These are phyloP conservation scores for Coemansia biformis DNA, from an alignment of 192 early-diverging fungal species.

Conservation along the genomic window DNA sequence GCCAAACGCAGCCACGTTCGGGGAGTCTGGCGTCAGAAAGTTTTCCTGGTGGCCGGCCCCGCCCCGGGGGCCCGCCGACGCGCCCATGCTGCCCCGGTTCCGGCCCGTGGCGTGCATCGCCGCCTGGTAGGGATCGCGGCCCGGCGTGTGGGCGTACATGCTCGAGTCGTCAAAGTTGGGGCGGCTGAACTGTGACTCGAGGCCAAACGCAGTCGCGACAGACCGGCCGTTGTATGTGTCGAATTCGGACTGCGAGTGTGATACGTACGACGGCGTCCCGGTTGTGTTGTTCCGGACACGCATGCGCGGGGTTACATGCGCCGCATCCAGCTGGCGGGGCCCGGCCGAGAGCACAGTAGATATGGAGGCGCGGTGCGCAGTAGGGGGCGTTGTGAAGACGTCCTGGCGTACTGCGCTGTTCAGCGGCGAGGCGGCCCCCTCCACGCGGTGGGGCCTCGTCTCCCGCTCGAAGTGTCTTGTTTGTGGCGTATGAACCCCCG, in stretches of 20 bases:
- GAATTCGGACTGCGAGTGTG: constrained; percentile 35
- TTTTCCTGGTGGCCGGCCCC: neutral
- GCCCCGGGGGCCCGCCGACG: constrained; percentile 10
- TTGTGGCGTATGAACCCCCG: constrained; percentile 5
- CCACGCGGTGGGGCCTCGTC: constrained; percentile 1
- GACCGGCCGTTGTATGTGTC: constrained; percentile 34
- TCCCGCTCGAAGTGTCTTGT: constrained; percentile 14
- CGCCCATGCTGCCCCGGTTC: constrained; percentile 2
- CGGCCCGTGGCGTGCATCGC: constrained; percentile 23
- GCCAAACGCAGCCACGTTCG: constrained; percentile 12
- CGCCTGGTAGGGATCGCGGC: constrained; percentile 18
- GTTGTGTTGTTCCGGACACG: neutral
- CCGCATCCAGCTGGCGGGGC: constrained; percentile 7
- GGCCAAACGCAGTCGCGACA: constrained; percentile 19
- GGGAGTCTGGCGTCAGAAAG: constrained; percentile 19
- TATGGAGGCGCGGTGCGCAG: constrained; percentile 33
- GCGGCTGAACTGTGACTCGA: constrained; percentile 32
- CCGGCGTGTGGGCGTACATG: constrained; percentile 40
- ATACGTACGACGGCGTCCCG: constrained; percentile 6
- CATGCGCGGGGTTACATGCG: neutral
- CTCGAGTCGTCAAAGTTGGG: constrained; percentile 26
- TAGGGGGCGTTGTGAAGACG: constrained; percentile 21
- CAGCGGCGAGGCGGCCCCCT: constrained; percentile 10
- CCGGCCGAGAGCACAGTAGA: constrained; percentile 27
- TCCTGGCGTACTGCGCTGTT: constrained; percentile 12